A percentile compares a stretch with the other conserved stretches of the same genome.
Conservation (phyloP, 1,284 basidiomycete genomes). For the Fomitiporia mediterranea region DNA sequence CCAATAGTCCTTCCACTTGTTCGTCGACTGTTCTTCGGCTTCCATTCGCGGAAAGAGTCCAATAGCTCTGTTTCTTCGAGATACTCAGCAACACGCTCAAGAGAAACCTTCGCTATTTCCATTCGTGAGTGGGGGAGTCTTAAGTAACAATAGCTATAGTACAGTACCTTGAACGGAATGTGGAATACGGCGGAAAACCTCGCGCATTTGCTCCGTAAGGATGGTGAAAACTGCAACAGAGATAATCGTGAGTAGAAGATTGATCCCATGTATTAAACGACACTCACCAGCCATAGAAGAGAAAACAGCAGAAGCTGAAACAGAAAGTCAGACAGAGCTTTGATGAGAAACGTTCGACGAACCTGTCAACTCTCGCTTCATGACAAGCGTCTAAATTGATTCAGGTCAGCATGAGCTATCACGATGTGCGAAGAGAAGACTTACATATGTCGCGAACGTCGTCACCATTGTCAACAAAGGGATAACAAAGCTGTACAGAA, state of each 20-base stretch:
- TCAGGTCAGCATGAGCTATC: conserved; percentile 31
- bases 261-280: too few relatives aligned
- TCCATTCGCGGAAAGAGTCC: too few relatives aligned
- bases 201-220: conserved; percentile 36
- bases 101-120: conserved; percentile 6
- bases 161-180: conserved; percentile 24
- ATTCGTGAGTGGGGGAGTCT: too few relatives aligned
- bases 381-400: neutral
- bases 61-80: neutral
- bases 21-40: too few relatives aligned
- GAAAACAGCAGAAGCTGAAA: conserved; percentile 1
- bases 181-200: conserved; percentile 27
- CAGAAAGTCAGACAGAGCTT: too few relatives aligned
- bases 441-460: conserved; percentile 4
- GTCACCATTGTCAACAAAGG: conserved; percentile 4
- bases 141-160: too few relatives aligned
- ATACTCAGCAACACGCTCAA: conserved; percentile 9
- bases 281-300: neutral
- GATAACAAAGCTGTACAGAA: conserved; percentile 16
- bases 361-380: neutral
- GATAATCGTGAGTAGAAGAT: neutral
- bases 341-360: neutral
- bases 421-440: neutral
- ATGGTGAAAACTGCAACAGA: conserved; percentile 36
- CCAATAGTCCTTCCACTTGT: too few relatives aligned